Conservation (phyloP, 2,329 filamentous ascomycete species). For the Tolypocladium tropicale region DNA sequence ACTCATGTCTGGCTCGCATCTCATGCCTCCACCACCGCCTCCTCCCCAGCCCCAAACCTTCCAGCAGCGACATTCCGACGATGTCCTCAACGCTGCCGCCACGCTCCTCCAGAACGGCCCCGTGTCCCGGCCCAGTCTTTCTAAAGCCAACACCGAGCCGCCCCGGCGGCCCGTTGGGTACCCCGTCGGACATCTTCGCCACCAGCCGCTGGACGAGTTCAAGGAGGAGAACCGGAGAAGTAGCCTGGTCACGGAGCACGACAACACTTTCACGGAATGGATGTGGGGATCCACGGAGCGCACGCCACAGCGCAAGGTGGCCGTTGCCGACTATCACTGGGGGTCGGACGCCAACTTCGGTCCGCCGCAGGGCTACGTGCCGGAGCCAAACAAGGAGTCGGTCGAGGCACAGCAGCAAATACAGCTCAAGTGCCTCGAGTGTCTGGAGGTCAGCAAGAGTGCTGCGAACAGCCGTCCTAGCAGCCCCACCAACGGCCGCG, state of each 20-base stretch:
- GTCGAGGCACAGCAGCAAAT: constrained; percentile 45
- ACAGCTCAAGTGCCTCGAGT: constrained; percentile 45
- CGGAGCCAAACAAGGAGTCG: constrained; percentile 45
- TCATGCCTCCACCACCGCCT: constrained; percentile 26
- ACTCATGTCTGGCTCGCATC: constrained; percentile 13
- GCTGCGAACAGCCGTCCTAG: constrained; percentile 48
- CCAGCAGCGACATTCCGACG: constrained; percentile 29
- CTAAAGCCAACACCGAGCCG: constrained; percentile 15
- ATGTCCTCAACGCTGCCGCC: constrained; percentile 47
- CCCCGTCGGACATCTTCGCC: constrained; percentile 30
- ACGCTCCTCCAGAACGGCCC: constrained; percentile 37
- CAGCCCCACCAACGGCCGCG: constrained; percentile 33
- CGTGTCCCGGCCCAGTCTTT: constrained; percentile 7
- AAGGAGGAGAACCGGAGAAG: constrained; percentile 26
- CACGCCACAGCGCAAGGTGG: constrained; percentile 21
- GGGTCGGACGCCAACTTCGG: constrained; percentile 60
- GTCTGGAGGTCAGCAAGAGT: constrained; percentile 47
- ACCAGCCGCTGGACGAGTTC: constrained; percentile 32
- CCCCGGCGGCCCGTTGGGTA: constrained; percentile 18
- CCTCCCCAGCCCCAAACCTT: constrained; percentile 9
- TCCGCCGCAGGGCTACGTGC: constrained; percentile 45
- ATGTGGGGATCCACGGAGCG: constrained; percentile 24
- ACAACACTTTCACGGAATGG: constrained; percentile 31
- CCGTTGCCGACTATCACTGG: constrained; percentile 45
- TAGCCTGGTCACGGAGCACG: constrained; percentile 17